Evolutionary conservation across 495 filamentous ascomycete species (phyloP).

Genomic region (Xylaria sp.): DNA sequence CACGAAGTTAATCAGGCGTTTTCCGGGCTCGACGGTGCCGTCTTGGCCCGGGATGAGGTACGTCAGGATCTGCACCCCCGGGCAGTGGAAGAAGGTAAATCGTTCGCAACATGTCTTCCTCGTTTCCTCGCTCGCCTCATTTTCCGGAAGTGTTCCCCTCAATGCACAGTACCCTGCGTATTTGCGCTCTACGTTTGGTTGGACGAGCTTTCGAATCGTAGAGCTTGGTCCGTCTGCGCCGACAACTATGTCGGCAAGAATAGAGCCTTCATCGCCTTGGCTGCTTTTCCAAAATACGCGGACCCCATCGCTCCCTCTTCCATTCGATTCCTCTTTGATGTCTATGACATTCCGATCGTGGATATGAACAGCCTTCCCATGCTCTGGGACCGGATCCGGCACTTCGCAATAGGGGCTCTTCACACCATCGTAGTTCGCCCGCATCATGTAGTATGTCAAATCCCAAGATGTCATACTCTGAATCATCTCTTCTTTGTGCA

Average conservation of each 20-base stretch:
- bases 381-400: slow-evolving; percentile 39
- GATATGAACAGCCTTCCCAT: slow-evolving; percentile 52
- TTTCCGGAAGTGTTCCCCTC: slow-evolving; percentile 59
- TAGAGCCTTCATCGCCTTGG: slow-evolving; percentile 44
- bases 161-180: slow-evolving; percentile 65
- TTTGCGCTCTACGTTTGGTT: slow-evolving; percentile 53
- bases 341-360: slow-evolving; percentile 56
- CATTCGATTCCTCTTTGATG: slow-evolving; percentile 41
- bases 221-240: slow-evolving; percentile 65
- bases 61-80: slow-evolving; percentile 53
- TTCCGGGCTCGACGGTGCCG: slow-evolving; percentile 53
- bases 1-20: slow-evolving; percentile 63
- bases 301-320: slow-evolving; percentile 37
- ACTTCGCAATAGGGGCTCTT: slow-evolving; percentile 54
- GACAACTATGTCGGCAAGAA: slow-evolving; percentile 56
- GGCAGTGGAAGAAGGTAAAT: slow-evolving; percentile 56
- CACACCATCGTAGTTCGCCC: slow-evolving; percentile 63
- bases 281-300: slow-evolving; percentile 47
- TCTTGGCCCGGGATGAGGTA: slow-evolving; percentile 62
- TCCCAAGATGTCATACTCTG: slow-evolving; percentile 64
- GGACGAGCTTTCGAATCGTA: slow-evolving; percentile 54
- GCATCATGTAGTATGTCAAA: slow-evolving; percentile 58
- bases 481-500: slow-evolving; percentile 48
- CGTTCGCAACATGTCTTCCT: slow-evolving; percentile 34
- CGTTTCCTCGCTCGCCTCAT: slow-evolving; percentile 39